These are phyloP conservation scores for Petasospora fabianii DNA, from an alignment of 1,139 yeast genomes.

Conservation along the genomic window DNA sequence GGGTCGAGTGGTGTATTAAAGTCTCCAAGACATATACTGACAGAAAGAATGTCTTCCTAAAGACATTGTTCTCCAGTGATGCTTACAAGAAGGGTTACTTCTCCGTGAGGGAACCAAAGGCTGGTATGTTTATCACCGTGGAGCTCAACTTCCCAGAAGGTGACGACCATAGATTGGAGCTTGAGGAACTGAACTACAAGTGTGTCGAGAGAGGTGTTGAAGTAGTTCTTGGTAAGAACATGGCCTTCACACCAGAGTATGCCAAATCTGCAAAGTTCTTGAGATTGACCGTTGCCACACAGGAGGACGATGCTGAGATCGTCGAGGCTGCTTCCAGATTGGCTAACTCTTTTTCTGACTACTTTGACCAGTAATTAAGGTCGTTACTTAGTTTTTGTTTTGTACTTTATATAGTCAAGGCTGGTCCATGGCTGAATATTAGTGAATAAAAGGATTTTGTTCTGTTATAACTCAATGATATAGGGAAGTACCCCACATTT, in stretches of 20 bases:
- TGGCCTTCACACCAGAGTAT: slow-evolving; percentile 41
- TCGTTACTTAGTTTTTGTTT: no score
- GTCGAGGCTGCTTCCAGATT: slow-evolving; percentile 47
- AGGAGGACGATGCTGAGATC: slow-evolving; percentile 41
- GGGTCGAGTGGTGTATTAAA: slow-evolving; percentile 46
- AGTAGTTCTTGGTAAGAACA: slow-evolving; percentile 47
- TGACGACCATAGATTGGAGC: slow-evolving; percentile 40
- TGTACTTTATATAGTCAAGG: no score
- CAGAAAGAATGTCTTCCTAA: slow-evolving; percentile 48
- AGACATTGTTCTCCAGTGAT: slow-evolving; percentile 32
- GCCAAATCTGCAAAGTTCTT: slow-evolving; percentile 38
- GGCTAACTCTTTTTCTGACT: slow-evolving; percentile 41
- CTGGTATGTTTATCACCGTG: slow-evolving; percentile 77
- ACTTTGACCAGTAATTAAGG: slow-evolving; percentile 32
- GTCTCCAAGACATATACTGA: slow-evolving; percentile 56
- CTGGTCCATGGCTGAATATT: no score
- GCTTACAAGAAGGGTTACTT: slow-evolving; percentile 38
- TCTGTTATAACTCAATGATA: no score
- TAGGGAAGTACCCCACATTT: no score
- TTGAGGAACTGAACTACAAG: slow-evolving; percentile 28
- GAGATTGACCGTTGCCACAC: slow-evolving; percentile 53
- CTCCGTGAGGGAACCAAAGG: slow-evolving; percentile 54
- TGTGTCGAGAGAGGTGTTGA: slow-evolving; percentile 40
- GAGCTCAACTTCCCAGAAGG: slow-evolving; percentile 37
- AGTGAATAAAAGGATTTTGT: no score